Percentiles rank a stretch among this genome's conserved stretches.
Evolutionary conservation across 148 eudicot genomes (phyloP).

Genomic region (Arbutus unedo): DNA sequence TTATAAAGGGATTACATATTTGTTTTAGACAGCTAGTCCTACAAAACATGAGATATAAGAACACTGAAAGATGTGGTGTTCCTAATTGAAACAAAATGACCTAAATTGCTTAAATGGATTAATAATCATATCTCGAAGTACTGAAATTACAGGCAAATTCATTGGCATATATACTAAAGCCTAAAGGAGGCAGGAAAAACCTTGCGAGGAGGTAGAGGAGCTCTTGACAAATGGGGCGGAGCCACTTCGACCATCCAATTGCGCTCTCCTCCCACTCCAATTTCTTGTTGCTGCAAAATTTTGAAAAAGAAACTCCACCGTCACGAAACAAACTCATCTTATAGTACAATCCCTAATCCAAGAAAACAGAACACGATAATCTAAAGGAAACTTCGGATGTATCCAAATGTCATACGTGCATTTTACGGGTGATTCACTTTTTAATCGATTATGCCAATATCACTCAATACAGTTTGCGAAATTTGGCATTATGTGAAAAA

Average conservation of each 20-base stretch:
- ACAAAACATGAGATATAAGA: neutral
- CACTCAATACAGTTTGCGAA: neutral
- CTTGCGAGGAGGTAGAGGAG: constrained; percentile 53
- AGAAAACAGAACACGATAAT: neutral
- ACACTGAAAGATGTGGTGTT: neutral
- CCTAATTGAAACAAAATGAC: neutral
- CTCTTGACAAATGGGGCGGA: constrained; percentile 51
- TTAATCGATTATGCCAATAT: too few relatives aligned
- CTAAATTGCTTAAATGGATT: constrained; percentile 1
- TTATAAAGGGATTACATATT: neutral
- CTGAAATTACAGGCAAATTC: neutral
- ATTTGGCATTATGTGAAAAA: neutral
- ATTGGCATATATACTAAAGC: constrained; percentile 5
- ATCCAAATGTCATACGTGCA: neutral
- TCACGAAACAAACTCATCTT: constrained; percentile 8
- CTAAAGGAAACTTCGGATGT: neutral
- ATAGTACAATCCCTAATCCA: neutral
- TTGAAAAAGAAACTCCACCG: constrained; percentile 1
- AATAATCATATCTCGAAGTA: neutral
- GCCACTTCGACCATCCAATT: constrained; percentile 42
- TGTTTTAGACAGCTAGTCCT: neutral
- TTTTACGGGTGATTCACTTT: too few relatives aligned
- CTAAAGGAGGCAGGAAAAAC: constrained; percentile 37
- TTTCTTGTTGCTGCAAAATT: constrained; percentile 60
- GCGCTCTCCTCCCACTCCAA: constrained; percentile 47